Conservation (phyloP, 768 basidiomycete genomes). For the Sarcomyxa edulis region DNA sequence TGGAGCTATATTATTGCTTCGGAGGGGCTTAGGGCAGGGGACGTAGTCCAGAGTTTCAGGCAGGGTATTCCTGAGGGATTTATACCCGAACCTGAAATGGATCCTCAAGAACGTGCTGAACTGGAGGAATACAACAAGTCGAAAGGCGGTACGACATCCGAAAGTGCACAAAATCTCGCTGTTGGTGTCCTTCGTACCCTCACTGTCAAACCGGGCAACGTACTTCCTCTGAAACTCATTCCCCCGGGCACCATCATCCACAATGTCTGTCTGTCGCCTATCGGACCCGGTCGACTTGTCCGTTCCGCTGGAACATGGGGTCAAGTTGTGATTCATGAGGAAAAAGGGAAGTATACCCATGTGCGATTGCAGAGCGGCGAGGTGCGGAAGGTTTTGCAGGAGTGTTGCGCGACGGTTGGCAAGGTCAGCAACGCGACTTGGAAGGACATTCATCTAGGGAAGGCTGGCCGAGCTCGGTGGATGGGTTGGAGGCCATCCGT, state of each 20-base stretch:
- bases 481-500: constrained; percentile 80
- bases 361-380: constrained; percentile 91
- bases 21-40: constrained; percentile 84
- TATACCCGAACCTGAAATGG: constrained; percentile 45
- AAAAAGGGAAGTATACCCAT: constrained; percentile 65
- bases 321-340: constrained; percentile 75
- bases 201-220: constrained; percentile 88
- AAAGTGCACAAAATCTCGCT: constrained; percentile 41
- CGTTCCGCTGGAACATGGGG: constrained; percentile 88
- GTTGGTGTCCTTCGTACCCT: constrained; percentile 79
- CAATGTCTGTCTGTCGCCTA: constrained; percentile 70
- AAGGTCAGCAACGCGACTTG: constrained; percentile 88
- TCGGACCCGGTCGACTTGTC: constrained; percentile 76
- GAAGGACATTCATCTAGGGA: constrained; percentile 81
- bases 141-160: constrained; percentile 10
- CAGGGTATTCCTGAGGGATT: constrained; percentile 75
- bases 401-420: constrained; percentile 86
- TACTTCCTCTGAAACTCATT: constrained; percentile 85
- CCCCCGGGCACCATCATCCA: constrained; percentile 91
- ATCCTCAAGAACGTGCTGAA: constrained; percentile 10
- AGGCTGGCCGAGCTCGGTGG: constrained; percentile 89
- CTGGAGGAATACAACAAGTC: constrained; percentile 12
- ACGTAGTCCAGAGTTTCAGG: constrained; percentile 82
- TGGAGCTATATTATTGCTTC: constrained; percentile 94
- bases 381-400: constrained; percentile 76